phyloP scores from a whole-genome alignment of 106 monocot species.

The Vanilla planifolia region DNA sequence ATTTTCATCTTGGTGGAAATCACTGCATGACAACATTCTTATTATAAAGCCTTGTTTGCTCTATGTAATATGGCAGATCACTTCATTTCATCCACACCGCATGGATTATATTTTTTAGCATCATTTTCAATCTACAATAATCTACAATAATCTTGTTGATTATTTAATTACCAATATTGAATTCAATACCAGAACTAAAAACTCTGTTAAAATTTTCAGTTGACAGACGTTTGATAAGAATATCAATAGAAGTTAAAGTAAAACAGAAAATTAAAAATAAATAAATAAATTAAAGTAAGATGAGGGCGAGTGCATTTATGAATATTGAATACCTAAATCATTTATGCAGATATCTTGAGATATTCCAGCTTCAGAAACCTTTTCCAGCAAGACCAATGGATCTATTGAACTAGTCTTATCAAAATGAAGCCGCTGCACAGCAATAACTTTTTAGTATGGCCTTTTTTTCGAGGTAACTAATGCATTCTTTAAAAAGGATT shows the following conservation, averaged over 20 bases:
- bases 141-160: no score
- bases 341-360: conserved; percentile 91
- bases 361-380: conserved; percentile 63
- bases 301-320: background rate
- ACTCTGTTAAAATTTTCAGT: no score
- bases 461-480: background rate
- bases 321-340: conserved; percentile 66
- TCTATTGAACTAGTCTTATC: conserved; percentile 71
- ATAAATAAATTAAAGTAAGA: no score
- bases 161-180: no score
- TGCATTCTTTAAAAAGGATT: background rate
- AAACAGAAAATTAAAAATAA: background rate
- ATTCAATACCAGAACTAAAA: no score
- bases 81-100: no score
- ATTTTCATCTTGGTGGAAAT: no score
- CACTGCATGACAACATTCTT: no score
- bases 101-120: no score
- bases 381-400: conserved; percentile 60
- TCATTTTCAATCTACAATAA: no score
- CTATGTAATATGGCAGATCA: no score
- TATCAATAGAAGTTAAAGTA: background rate
- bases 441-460: background rate
- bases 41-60: no score
- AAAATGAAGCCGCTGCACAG: conserved; percentile 60
- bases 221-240: background rate